Evolutionary conservation across 2,329 filamentous ascomycete species (phyloP).

Genomic region (Dryadomyces quercivorus): DNA sequence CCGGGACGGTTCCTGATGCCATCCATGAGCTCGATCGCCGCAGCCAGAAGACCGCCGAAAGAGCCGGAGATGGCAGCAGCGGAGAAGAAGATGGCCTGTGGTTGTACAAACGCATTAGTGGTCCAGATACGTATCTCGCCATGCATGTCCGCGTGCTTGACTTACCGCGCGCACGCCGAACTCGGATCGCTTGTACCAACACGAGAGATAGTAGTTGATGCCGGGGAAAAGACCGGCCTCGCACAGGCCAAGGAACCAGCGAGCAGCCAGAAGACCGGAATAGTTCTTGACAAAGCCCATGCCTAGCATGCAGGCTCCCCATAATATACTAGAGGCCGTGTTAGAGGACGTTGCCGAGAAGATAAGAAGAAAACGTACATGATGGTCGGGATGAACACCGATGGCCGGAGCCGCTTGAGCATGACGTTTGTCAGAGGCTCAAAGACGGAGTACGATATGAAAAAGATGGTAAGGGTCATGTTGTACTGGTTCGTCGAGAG

Average conservation of each 20-base stretch:
- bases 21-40: conserved; percentile 55
- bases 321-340: conserved; percentile 32
- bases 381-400: conserved; percentile 68
- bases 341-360: background rate
- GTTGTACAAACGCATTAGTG: conserved; percentile 5
- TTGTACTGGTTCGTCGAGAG: conserved; percentile 59
- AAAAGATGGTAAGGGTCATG: conserved; percentile 68
- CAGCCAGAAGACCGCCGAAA: conserved; percentile 58
- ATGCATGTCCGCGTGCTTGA: background rate
- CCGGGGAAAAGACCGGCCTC: conserved; percentile 68
- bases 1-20: conserved; percentile 39
- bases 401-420: conserved; percentile 64
- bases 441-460: conserved; percentile 71
- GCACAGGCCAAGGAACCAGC: conserved; percentile 59
- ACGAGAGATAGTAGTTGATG: conserved; percentile 57
- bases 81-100: conserved; percentile 61
- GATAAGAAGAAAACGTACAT: conserved; percentile 40
- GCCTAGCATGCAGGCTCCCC: conserved; percentile 58
- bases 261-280: conserved; percentile 52
- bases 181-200: conserved; percentile 68
- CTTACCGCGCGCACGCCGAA: conserved; percentile 52
- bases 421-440: conserved; percentile 70
- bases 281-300: conserved; percentile 57
- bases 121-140: too few species aligned
- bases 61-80: conserved; percentile 65